These are phyloP conservation scores for Wickerhamomyces mucosus DNA, from an alignment of 805 yeast genomes.

Conservation along the genomic window DNA sequence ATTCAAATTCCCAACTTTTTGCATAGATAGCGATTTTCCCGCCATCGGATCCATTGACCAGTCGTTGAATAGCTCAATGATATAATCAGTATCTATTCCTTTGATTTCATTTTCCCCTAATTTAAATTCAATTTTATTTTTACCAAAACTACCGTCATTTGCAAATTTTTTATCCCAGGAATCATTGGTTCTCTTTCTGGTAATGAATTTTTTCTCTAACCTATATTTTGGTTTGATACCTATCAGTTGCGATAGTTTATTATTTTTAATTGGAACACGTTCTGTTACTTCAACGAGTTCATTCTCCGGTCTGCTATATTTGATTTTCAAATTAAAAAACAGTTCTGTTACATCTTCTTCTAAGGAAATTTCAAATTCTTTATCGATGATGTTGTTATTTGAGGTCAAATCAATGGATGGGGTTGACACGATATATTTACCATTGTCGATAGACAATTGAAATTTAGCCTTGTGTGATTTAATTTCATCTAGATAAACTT, in stretches of 20 bases:
- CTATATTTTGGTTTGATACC: constrained; percentile 29
- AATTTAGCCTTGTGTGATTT: constrained; percentile 34
- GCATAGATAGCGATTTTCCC: constrained; percentile 34
- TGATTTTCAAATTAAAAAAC: constrained; percentile 63
- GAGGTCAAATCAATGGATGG: constrained; percentile 29
- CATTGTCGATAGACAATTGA: constrained; percentile 54
- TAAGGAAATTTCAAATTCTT: constrained; percentile 73
- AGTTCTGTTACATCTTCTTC: constrained; percentile 47
- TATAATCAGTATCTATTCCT: constrained; percentile 41
- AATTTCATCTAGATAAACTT: constrained; percentile 36
- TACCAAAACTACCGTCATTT: constrained; percentile 81
- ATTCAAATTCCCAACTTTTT: constrained; percentile 55
- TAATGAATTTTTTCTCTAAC: constrained; percentile 35
- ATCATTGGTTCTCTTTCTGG: constrained; percentile 41
- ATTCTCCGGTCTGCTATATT: constrained; percentile 36
- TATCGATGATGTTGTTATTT: constrained; percentile 34
- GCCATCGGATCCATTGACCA: constrained; percentile 48
- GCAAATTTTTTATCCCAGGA: constrained; percentile 61
- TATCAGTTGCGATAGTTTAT: constrained; percentile 36
- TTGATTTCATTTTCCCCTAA: constrained; percentile 46
- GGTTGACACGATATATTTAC: constrained; percentile 69
- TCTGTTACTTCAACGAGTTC: constrained; percentile 53
- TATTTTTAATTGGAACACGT: constrained; percentile 37
- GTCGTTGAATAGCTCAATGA: constrained; percentile 65
- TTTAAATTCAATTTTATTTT: constrained; percentile 57